These are phyloP conservation scores for Chlamydomonas asymmetrica DNA, from an alignment of 139 green algal species.

Conservation along the genomic window DNA sequence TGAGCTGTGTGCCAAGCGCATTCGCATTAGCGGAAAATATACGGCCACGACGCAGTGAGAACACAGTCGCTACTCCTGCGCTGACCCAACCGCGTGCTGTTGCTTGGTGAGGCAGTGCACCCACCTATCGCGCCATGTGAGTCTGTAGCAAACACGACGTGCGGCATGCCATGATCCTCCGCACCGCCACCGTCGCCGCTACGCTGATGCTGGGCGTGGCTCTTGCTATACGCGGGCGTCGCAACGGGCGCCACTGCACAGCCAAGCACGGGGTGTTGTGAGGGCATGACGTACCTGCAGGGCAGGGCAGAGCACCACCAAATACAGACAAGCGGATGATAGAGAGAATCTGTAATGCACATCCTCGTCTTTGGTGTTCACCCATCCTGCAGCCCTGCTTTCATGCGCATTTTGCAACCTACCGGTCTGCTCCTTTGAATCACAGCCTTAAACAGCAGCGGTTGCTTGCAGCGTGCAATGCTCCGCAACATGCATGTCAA, in stretches of 20 bases:
- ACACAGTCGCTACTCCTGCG: neutral
- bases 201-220: neutral
- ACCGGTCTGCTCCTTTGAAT: too few relatives aligned
- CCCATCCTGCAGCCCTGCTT: too few relatives aligned
- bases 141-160: neutral
- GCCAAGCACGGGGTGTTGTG: slow-evolving; percentile 8
- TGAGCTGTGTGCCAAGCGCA: neutral
- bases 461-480: too few relatives aligned
- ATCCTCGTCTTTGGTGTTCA: too few relatives aligned
- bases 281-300: slow-evolving; percentile 22
- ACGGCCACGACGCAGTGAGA: neutral
- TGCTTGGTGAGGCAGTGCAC: too few relatives aligned
- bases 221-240: slow-evolving; percentile 8
- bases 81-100: too few relatives aligned
- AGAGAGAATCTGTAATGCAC: too few relatives aligned
- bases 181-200: neutral
- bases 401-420: too few relatives aligned
- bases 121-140: neutral
- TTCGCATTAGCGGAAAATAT: neutral
- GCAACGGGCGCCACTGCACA: slow-evolving; percentile 30
- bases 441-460: too few relatives aligned
- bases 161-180: neutral
- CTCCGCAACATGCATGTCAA: too few relatives aligned
- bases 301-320: too few relatives aligned
- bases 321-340: too few relatives aligned